Evolutionary conservation across 2,329 filamentous ascomycete species (phyloP).

Genomic region (Cladosporium cucumerinum): DNA sequence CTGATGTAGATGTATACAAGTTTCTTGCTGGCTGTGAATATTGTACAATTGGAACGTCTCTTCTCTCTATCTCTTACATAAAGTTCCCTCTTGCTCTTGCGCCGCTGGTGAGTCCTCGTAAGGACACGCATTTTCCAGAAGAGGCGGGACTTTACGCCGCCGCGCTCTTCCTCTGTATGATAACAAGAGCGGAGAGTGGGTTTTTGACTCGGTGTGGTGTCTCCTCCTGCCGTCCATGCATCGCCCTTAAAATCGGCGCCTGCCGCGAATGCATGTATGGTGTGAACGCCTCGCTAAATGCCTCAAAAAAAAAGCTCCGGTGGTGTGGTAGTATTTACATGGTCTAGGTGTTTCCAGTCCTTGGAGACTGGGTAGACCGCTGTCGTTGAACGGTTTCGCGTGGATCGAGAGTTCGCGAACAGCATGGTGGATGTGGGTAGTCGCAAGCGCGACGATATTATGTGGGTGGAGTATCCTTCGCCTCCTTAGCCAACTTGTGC

Average conservation of each 20-base stretch:
- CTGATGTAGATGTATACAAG: background rate
- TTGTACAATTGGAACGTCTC: slow-evolving; percentile 8
- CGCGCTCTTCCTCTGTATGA: background rate
- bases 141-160: background rate
- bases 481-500: slow-evolving; percentile 19
- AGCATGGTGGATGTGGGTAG: background rate
- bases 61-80: slow-evolving; percentile 6
- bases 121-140: background rate
- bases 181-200: slow-evolving; percentile 10
- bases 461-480: slow-evolving; percentile 9
- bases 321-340: slow-evolving; percentile 6
- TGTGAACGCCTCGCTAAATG: slow-evolving; percentile 18
- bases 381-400: background rate
- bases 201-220: background rate
- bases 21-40: background rate
- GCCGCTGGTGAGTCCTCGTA: background rate
- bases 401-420: background rate
- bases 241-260: slow-evolving; percentile 6
- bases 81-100: slow-evolving; percentile 3
- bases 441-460: background rate
- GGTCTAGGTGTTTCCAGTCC: slow-evolving; percentile 1
- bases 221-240: slow-evolving; percentile 2
- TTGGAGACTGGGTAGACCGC: background rate
- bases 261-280: slow-evolving; percentile 16
- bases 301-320: background rate